Conservation (phyloP, 2,329 filamentous ascomycete species). For the Pseudopithomyces chartarum region DNA sequence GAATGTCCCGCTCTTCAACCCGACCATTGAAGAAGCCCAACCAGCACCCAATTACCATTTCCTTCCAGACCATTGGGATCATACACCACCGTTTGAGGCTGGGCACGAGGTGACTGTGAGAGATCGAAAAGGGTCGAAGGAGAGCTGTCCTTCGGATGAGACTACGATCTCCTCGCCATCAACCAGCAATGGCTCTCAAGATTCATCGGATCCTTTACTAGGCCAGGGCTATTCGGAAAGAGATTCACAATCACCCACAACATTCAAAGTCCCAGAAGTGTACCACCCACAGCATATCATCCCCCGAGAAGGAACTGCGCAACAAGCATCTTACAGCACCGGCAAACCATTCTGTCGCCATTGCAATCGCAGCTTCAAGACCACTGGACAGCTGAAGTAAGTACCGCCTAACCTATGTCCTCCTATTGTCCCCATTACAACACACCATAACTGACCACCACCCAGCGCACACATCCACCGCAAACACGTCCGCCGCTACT, state of each 20-base stretch:
- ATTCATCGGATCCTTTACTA: neutral
- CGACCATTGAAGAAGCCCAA: too few relatives aligned
- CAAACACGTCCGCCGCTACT: slow-evolving; percentile 19
- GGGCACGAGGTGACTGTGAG: too few relatives aligned
- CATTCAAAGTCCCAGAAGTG: neutral
- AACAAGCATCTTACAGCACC: neutral
- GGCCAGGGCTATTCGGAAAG: neutral
- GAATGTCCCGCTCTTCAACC: too few relatives aligned
- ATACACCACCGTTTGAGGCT: neutral
- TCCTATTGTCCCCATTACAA: neutral
- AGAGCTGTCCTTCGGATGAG: neutral
- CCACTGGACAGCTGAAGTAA: slow-evolving; percentile 16
- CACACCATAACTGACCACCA: neutral
- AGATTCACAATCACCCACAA: neutral
- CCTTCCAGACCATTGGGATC: too few relatives aligned
- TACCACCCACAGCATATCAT: neutral
- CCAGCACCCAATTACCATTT: too few relatives aligned
- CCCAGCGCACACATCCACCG: slow-evolving; percentile 19
- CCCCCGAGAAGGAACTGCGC: neutral
- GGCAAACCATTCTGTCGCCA: neutral
- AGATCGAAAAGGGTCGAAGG: neutral
- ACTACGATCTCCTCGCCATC: slow-evolving; percentile 2
- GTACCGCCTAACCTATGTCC: neutral
- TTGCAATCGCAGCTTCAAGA: slow-evolving; percentile 1
- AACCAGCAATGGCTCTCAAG: neutral